These are phyloP conservation scores for Kodamaea fungicola DNA, from an alignment of 1,139 yeast genomes.

Conservation along the genomic window DNA sequence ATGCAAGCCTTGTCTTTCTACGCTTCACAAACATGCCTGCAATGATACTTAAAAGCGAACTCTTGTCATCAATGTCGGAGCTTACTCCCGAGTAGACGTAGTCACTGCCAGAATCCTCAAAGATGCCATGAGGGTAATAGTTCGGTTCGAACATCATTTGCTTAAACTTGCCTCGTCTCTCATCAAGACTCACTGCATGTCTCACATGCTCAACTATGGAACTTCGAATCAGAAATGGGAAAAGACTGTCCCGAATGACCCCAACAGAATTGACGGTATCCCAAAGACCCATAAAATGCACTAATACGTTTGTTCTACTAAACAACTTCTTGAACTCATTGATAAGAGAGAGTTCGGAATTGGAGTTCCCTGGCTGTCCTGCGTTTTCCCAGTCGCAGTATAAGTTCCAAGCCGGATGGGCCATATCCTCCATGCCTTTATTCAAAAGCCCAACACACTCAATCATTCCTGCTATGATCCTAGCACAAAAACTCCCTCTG, in stretches of 20 bases:
- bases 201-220: slow-evolving; percentile 54
- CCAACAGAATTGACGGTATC: slow-evolving; percentile 69
- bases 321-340: slow-evolving; percentile 52
- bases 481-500: slow-evolving; percentile 63
- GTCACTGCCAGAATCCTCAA: not conserved
- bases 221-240: slow-evolving; percentile 53
- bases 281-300: slow-evolving; percentile 62
- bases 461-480: slow-evolving; percentile 61
- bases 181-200: slow-evolving; percentile 65
- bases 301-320: slow-evolving; percentile 38
- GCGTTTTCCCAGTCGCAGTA: slow-evolving; percentile 61
- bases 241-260: slow-evolving; percentile 49
- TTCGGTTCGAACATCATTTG: slow-evolving; percentile 49
- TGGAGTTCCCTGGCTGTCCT: slow-evolving; percentile 49
- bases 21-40: not conserved
- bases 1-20: not conserved
- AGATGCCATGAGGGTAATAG: slow-evolving; percentile 16
- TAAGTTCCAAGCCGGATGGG: slow-evolving; percentile 57
- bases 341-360: slow-evolving; percentile 38
- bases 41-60: not conserved
- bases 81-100: not conserved
- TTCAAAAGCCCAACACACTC: slow-evolving; percentile 56
- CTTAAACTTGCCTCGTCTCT: slow-evolving; percentile 58
- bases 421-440: slow-evolving; percentile 51
- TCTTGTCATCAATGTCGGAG: not conserved